phyloP scores from a whole-genome alignment of 345 rosid genomes.

The Salix arbutifolia region DNA sequence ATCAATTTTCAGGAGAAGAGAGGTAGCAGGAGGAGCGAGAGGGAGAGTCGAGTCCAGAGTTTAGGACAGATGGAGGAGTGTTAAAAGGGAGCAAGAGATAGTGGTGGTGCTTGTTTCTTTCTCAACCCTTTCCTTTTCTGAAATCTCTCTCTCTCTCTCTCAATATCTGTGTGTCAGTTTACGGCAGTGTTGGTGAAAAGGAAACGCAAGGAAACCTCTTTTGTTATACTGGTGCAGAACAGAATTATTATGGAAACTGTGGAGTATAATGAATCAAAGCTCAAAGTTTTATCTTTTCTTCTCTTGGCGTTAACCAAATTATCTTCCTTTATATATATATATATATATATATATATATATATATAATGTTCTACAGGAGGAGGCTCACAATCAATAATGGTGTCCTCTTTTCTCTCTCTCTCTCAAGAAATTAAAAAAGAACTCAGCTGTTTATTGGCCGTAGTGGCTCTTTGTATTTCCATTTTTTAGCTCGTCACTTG shows the following conservation, averaged over 20 bases:
- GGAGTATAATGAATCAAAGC: neutral
- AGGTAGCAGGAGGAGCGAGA: neutral
- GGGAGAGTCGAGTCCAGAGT: neutral
- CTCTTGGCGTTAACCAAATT: too few species aligned
- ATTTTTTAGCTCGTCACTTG: too few species aligned
- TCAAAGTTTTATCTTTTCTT: neutral
- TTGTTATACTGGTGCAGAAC: slow-evolving; percentile 6
- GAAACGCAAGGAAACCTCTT: slow-evolving; percentile 12
- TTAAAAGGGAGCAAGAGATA: neutral
- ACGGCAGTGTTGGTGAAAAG: slow-evolving; percentile 18
- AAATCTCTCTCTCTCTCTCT: neutral
- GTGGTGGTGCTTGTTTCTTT: neutral
- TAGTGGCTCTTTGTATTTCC: too few species aligned
- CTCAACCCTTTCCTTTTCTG: neutral
- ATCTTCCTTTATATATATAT: neutral
- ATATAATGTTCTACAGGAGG: too few species aligned
- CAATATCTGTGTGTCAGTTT: slow-evolving; percentile 24
- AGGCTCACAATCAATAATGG: too few species aligned
- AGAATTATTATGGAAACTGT: slow-evolving; percentile 3
- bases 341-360: neutral
- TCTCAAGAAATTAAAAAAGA: too few species aligned
- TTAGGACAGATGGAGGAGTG: neutral
- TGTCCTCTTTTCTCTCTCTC: too few species aligned
- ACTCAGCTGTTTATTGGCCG: too few species aligned
- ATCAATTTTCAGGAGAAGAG: neutral